Evolutionary conservation across 208 protist genomes (phyloP).

Genomic region (Leishmania martiniquensis): DNA sequence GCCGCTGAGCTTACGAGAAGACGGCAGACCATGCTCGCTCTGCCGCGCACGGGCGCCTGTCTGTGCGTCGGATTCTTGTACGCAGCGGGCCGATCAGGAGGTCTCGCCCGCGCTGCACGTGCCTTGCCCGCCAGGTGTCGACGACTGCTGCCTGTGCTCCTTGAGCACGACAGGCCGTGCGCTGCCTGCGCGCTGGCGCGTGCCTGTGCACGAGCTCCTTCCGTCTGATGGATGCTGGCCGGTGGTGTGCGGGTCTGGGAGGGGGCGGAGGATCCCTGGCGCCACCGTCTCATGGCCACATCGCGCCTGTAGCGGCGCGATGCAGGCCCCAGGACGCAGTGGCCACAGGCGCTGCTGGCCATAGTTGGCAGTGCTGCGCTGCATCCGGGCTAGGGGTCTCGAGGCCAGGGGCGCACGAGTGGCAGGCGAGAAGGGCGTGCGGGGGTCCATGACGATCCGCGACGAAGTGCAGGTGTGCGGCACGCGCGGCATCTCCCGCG

Average conservation of each 20-base stretch:
- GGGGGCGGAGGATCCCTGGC: background rate
- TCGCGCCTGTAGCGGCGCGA: too few relatives aligned
- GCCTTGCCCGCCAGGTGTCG: background rate
- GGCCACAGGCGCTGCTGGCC: too few relatives aligned
- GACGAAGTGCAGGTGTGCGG: too few relatives aligned
- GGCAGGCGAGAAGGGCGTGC: too few relatives aligned
- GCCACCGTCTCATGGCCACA: too few relatives aligned
- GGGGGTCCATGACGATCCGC: too few relatives aligned
- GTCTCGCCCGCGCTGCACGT: background rate
- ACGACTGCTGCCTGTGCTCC: background rate
- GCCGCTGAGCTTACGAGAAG: background rate
- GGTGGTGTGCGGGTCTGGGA: background rate
- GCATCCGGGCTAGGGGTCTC: too few relatives aligned
- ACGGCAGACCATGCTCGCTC: background rate
- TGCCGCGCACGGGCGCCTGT: background rate
- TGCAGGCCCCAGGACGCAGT: too few relatives aligned
- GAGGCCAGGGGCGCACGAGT: too few relatives aligned
- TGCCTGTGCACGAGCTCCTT: background rate
- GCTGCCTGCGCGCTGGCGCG: background rate
- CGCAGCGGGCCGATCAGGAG: background rate
- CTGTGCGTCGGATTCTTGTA: background rate
- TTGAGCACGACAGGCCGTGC: background rate
- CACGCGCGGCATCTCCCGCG: too few relatives aligned
- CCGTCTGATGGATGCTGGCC: background rate
- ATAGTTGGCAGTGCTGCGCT: too few relatives aligned